Conservation (phyloP, 2,329 filamentous ascomycete genomes). For the Beauveria bassiana region DNA sequence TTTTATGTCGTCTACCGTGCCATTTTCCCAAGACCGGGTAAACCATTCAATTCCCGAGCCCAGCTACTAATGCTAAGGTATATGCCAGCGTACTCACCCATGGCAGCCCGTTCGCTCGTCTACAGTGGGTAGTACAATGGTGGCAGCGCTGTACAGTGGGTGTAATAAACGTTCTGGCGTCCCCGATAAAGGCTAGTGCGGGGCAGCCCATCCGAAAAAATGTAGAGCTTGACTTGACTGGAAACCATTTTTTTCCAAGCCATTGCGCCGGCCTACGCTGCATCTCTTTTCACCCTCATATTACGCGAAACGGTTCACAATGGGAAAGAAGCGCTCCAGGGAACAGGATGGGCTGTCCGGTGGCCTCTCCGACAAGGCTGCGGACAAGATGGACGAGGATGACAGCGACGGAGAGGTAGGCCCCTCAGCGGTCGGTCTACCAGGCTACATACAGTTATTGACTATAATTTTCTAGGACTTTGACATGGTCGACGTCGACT, state of each 20-base stretch:
- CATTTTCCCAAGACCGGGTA: too few species aligned
- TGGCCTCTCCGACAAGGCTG: slow-evolving; percentile 31
- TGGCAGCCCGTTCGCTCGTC: too few species aligned
- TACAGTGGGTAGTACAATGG: too few species aligned
- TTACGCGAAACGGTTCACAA: slow-evolving; percentile 17
- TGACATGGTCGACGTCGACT: slow-evolving; percentile 89
- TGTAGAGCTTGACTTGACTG: neutral
- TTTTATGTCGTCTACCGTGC: too few species aligned
- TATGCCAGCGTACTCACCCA: too few species aligned
- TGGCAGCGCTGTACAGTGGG: too few species aligned
- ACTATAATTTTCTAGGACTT: slow-evolving; percentile 55
- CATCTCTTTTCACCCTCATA: neutral
- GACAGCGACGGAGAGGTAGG: slow-evolving; percentile 47
- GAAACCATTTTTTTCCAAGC: neutral
- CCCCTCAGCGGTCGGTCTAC: neutral
- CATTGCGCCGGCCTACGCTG: neutral
- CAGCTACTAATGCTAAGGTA: too few species aligned
- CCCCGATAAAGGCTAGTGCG: slow-evolving; percentile 9
- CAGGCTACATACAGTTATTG: neutral
- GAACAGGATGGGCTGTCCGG: slow-evolving; percentile 37
- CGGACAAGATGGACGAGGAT: slow-evolving; percentile 43
- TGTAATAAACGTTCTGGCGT: neutral
- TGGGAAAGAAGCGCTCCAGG: slow-evolving; percentile 45
- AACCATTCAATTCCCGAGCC: too few species aligned
- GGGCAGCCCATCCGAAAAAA: slow-evolving; percentile 8